Evolutionary conservation across 2,329 filamentous ascomycete species (phyloP).

Genomic region (Exophiala alcalophila): DNA sequence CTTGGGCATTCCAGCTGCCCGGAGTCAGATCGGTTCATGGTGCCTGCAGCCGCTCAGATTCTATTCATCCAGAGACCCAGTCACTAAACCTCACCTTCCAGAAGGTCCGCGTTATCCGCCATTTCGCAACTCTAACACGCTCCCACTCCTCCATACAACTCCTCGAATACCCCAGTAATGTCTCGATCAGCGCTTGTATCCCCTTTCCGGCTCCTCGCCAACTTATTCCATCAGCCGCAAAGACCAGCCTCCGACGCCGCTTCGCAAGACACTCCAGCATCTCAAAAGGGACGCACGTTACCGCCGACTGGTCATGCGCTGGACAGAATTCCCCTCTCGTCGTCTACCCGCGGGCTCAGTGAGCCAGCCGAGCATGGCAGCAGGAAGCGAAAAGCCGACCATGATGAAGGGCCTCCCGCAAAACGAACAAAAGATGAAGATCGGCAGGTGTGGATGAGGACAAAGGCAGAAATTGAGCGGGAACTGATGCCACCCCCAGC

Average conservation of each 20-base stretch:
- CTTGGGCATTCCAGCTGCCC: conserved; percentile 7
- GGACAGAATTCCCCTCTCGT: no score
- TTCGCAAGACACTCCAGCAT: neutral
- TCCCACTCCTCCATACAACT: no score
- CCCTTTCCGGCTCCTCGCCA: conserved; percentile 5
- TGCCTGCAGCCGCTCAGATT: no score
- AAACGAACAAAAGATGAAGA: conserved; percentile 9
- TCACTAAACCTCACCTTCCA: conserved; percentile 7
- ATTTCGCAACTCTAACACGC: no score
- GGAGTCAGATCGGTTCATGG: conserved; percentile 4
- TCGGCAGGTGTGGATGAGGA: conserved; percentile 1
- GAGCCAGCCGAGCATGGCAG: neutral
- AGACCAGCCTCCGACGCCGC: neutral
- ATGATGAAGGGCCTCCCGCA: conserved; percentile 11
- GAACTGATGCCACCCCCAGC: conserved; percentile 28
- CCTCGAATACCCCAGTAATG: neutral
- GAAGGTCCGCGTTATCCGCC: neutral
- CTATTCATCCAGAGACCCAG: neutral
- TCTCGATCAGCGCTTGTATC: conserved; percentile 4
- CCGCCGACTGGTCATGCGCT: no score
- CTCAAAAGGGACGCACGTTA: neutral
- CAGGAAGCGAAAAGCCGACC: conserved; percentile 15
- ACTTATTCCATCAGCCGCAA: neutral
- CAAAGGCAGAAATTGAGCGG: conserved; percentile 14
- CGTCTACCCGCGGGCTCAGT: neutral